Base-by-base conservation (phyloP, 345 rosid genomes). In the Pugionium cornutum region DNA sequence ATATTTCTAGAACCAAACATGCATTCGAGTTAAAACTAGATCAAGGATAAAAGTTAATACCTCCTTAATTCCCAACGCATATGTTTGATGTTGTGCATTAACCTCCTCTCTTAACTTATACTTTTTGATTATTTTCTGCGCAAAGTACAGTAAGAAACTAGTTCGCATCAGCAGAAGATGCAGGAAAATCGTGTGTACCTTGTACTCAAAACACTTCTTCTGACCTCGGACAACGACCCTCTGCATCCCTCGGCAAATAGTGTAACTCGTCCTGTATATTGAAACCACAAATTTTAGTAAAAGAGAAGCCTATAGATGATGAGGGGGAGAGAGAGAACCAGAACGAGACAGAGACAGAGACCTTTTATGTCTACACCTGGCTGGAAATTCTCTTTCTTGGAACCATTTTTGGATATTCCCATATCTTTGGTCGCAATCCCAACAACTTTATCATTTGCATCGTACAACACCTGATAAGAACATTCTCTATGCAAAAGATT, bases 1-100 rank as follows among this genome's bases (percentile, higher is more conserved):
- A 3, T 4, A 18, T 5, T 28, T 34, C n/a, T 34, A 9, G 26
- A 39, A 10, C 58, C 35, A 58, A 61, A 39, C 42, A 62, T 70
- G 41, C 2, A 36, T 44, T 29, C 5, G 4, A 58, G 62, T 62
- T 25, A 46, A 3, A 54, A 49, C 39, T 31, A 41, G 31, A 65
- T 9, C 27, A 3, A 44, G 36, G 51, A 41, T 41, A 46, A 5
- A 25, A 55, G 7, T 42, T 53, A 37, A 28, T 40, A 76, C 98
- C 97, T 92, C 98, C 77, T 92, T 92, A 41, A 92, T 92, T 60
- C 98, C 98, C 72, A 92, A 79, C 70, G 98, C 98, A 82, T 89
- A 92, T 5, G 94, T 92, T 67, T 92, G 98, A 81, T 87, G 97
- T 45, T 92, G 97, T 36, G 96, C 96, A 71, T 85, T 80, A 57